Evolutionary conservation across 768 basidiomycete genomes (phyloP), one percentile per base, ranked within the genome.

Genomic region (Collybia nuda): DNA sequence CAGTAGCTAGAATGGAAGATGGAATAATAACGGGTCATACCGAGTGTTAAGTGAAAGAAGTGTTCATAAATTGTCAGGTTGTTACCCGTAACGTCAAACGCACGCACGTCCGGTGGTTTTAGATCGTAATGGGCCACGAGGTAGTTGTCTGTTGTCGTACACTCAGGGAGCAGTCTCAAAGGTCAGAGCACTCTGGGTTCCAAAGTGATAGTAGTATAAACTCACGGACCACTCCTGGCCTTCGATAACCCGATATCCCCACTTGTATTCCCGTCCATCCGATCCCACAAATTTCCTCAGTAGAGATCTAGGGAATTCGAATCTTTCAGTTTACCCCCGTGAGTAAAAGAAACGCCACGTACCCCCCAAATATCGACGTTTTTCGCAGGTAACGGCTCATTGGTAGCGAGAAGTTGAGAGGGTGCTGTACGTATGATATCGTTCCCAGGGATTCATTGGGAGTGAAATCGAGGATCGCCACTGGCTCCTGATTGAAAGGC

Each of bases 201-300:
- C 22, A 9, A 12, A 9, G 5, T 17, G 36, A 21, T 11, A 15
- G 2, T 39, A 26, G 18, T 26, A 39, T 39, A n/a, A 18, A 77
- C 88, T 62, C 64, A 90, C 88, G 62, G 86, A 75, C 88, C 88
- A 90, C 67, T 89, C 86, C 51, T 88, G 86, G 15, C 77, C 82
- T 6, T 74, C 71, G 24, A 76, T 64, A 36, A 70, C 71, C 24
- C 75, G 75, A 65, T 81, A 71, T 23, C 77, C 76, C 88, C 88
- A 90, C 62, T 74, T 74, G 56, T 89, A 89, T 59, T 89, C 86
- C 22, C 73, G 73, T 28, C 86, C 86, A 62, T 89, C 85, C 36
- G 82, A 82, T 14, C 77, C 86, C 41, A 65, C 69, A 55, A 90
- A 90, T 64, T 86, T 88, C 40, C 88, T 68, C 39, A 79, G 79